phyloP scores from a whole-genome alignment of 148 eudicot genomes.

The Talinum fruticosum region DNA sequence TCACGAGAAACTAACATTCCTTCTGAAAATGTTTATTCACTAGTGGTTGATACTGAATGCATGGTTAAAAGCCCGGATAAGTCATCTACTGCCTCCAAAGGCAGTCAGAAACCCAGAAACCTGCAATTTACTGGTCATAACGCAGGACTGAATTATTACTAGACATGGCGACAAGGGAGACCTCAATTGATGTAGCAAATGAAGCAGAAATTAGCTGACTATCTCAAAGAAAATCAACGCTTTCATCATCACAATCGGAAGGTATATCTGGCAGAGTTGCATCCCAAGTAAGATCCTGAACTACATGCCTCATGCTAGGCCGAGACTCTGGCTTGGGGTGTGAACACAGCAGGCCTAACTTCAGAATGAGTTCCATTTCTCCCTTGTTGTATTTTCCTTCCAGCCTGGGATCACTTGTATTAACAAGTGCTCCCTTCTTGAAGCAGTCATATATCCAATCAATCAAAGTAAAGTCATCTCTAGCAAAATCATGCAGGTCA shows the following conservation, averaged over 20 bases:
- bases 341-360: conserved; percentile 24
- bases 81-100: too few relatives aligned
- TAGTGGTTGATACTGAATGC: too few relatives aligned
- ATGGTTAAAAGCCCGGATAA: too few relatives aligned
- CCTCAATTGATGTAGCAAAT: neutral
- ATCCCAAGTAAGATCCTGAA: conserved; percentile 19
- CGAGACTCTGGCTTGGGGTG: conserved; percentile 23
- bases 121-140: neutral
- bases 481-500: neutral
- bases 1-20: neutral
- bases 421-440: conserved; percentile 21
- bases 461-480: conserved; percentile 16
- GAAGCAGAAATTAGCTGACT: conserved; percentile 1
- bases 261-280: conserved; percentile 10
- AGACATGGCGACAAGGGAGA: conserved; percentile 4
- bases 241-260: conserved; percentile 13
- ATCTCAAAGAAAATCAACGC: neutral
- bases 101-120: neutral
- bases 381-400: neutral
- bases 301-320: conserved; percentile 28
- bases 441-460: conserved; percentile 22
- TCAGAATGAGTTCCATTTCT: conserved; percentile 25
- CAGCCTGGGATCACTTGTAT: conserved; percentile 24
- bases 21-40: too few relatives aligned
- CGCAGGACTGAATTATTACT: neutral